phyloP scores from a whole-genome alignment of 192 early-diverging fungal species.

The Radiomyces spectabilis region DNA sequence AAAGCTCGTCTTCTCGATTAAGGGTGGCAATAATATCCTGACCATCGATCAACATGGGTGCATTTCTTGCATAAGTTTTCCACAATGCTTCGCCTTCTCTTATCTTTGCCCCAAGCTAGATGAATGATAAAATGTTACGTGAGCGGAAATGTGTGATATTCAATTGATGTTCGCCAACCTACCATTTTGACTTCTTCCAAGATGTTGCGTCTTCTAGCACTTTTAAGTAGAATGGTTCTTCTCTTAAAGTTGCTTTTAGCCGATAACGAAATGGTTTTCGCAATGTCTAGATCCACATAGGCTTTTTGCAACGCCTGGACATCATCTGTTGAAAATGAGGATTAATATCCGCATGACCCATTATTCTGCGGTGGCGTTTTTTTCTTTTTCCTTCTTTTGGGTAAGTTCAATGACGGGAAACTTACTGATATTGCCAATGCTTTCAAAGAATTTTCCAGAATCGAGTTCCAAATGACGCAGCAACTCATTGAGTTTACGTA shows the following conservation, averaged over 20 bases:
- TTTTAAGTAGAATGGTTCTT: constrained; percentile 14
- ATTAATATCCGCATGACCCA: neutral
- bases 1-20: constrained; percentile 5
- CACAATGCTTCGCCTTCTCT: constrained; percentile 38
- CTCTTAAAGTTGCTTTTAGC: constrained; percentile 28
- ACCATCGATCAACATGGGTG: constrained; percentile 12
- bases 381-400: neutral
- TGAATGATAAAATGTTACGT: neutral
- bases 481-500: neutral
- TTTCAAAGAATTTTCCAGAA: neutral
- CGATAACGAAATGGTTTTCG: constrained; percentile 22
- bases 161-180: neutral
- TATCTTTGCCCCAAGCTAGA: constrained; percentile 15
- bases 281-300: constrained; percentile 23
- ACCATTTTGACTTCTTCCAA: constrained; percentile 18
- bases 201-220: constrained; percentile 6
- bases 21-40: constrained; percentile 7
- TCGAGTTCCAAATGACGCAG: neutral
- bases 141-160: neutral
- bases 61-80: constrained; percentile 38
- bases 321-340: constrained; percentile 7
- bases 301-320: constrained; percentile 22
- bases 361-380: neutral
- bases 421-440: neutral
- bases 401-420: neutral